phyloP scores from a whole-genome alignment of 352 stramenopile genomes.

The Elongisporangium prolatum region DNA sequence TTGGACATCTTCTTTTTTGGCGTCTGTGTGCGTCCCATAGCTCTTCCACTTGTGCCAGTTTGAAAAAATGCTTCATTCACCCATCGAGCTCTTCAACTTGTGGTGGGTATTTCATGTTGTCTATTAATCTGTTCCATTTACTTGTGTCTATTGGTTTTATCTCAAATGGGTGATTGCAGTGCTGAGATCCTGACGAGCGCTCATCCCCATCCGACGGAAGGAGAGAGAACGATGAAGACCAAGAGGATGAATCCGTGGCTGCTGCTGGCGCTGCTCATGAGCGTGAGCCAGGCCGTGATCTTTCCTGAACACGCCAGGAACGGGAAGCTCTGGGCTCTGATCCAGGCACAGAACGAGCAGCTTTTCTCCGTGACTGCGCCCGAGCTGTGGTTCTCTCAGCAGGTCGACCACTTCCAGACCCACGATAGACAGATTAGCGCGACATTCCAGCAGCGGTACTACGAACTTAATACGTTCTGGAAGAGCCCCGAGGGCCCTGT shows the following conservation, averaged over 20 bases:
- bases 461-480: constrained; percentile 67
- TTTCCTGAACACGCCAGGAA: constrained; percentile 39
- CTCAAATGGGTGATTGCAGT: not conserved
- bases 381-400: constrained; percentile 66
- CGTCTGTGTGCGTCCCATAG: not conserved
- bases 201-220: not conserved
- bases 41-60: not conserved
- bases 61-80: not conserved
- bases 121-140: too few relatives aligned
- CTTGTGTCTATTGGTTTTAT: not conserved
- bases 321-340: constrained; percentile 42
- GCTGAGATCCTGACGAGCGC: not conserved
- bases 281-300: constrained; percentile 8
- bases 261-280: constrained; percentile 11
- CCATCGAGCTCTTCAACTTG: not conserved
- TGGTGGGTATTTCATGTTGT: not conserved
- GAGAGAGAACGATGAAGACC: not conserved
- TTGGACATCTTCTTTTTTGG: not conserved
- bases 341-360: constrained; percentile 45
- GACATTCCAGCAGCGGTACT: constrained; percentile 77
- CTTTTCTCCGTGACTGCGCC: constrained; percentile 31
- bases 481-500: constrained; percentile 44
- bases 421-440: constrained; percentile 4
- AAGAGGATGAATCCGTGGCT: constrained; percentile 3
- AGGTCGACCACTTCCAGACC: constrained; percentile 52